These are phyloP conservation scores for Phanerochaete carnosa DNA, from an alignment of 768 basidiomycete species.

Conservation along the genomic window DNA sequence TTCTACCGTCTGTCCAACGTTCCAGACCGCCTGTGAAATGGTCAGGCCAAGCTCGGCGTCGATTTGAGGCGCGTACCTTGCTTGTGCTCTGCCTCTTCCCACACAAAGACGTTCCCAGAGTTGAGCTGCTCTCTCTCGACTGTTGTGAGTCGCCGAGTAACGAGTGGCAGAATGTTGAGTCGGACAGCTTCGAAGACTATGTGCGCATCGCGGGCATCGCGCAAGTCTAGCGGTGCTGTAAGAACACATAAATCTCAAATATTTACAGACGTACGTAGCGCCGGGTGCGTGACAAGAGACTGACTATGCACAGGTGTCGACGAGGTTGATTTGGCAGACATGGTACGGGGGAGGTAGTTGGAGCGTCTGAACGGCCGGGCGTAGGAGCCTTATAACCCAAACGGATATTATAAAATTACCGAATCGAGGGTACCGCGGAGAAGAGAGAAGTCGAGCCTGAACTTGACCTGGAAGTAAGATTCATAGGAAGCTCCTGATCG, in stretches of 20 bases:
- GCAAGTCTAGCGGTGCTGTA: conserved; percentile 48
- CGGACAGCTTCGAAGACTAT: conserved; percentile 75
- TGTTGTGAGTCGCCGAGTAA: conserved; percentile 65
- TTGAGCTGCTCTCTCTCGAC: conserved; percentile 65
- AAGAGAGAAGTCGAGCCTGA: conserved; percentile 8
- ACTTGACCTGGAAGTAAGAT: conserved; percentile 9
- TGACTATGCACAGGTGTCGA: conserved; percentile 1
- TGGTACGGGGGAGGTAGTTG: background rate
- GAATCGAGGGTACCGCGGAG: conserved; percentile 14
- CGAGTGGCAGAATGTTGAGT: conserved; percentile 63
- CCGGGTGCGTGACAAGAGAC: conserved; percentile 25
- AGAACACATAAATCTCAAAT: conserved; percentile 4
- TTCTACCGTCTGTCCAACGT: conserved; percentile 79
- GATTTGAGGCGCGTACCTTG: conserved; percentile 20
- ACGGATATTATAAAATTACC: conserved; percentile 11
- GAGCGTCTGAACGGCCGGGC: background rate
- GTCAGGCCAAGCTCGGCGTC: conserved; percentile 17
- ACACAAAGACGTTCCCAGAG: conserved; percentile 80
- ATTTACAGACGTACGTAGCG: conserved; percentile 23
- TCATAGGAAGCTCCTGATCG: conserved; percentile 11
- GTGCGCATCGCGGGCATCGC: conserved; percentile 79
- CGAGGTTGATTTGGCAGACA: conserved; percentile 1
- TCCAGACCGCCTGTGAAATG: conserved; percentile 38
- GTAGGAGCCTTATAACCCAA: conserved; percentile 9
- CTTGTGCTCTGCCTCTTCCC: conserved; percentile 80